Percentiles rank a stretch among this genome's conserved stretches.
Conservation (phyloP, 306 rosid species). For the Arachis stenosperma region DNA sequence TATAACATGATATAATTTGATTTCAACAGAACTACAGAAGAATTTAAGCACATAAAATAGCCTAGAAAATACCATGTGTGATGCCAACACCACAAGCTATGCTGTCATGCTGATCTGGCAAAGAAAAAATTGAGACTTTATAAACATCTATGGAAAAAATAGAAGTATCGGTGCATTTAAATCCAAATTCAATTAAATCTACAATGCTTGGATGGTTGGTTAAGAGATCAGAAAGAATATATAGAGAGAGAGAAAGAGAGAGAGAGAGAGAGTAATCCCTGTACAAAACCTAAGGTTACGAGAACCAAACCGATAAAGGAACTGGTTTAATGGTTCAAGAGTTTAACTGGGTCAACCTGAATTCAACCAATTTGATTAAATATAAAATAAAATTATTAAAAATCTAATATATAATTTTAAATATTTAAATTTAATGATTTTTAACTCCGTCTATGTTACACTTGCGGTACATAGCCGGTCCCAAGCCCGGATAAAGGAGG, state of each 20-base stretch:
- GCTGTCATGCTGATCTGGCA: conserved; percentile 78
- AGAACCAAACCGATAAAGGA: too few relatives aligned
- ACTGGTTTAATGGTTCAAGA: too few relatives aligned
- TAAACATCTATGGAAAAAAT: conserved; percentile 25
- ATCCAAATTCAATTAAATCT: neutral
- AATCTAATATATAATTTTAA: too few relatives aligned
- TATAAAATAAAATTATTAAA: too few relatives aligned
- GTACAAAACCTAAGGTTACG: too few relatives aligned
- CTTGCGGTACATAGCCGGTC: too few relatives aligned
- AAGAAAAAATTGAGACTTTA: conserved; percentile 8
- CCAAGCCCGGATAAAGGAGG: too few relatives aligned
- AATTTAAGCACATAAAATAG: conserved; percentile 34
- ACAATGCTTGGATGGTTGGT: neutral
- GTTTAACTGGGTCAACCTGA: too few relatives aligned
- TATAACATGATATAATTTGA: conserved; percentile 2
- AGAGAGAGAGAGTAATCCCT: too few relatives aligned
- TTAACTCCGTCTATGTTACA: too few relatives aligned
- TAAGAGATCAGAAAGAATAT: conserved; percentile 11
- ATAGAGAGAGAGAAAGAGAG: neutral
- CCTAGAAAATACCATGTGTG: conserved; percentile 80
- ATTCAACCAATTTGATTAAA: too few relatives aligned
- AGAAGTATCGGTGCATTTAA: conserved; percentile 19
- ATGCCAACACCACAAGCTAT: conserved; percentile 77
- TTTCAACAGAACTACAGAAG: conserved; percentile 17
- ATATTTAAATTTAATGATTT: too few relatives aligned